Evolutionary conservation across 148 eudicot genomes (phyloP).

Genomic region (Pharnaceum exiguum): DNA sequence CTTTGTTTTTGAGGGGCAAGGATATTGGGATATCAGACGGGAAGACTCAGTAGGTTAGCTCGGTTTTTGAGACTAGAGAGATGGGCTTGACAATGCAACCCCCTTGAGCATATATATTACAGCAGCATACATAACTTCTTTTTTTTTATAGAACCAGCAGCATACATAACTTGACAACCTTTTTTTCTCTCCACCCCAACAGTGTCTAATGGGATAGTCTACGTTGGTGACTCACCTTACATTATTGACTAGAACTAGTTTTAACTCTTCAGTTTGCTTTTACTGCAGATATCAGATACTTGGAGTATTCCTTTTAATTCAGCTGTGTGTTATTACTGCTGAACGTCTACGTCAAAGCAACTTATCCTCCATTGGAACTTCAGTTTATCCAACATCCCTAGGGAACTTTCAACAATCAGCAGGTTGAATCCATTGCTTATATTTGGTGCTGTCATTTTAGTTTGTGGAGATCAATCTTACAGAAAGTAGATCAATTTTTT

Average conservation of each 20-base stretch:
- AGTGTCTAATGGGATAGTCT: background rate
- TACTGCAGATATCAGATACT: slow-evolving; percentile 90
- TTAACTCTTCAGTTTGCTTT: slow-evolving; percentile 5
- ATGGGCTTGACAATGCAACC: too few relatives aligned
- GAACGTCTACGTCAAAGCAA: slow-evolving; percentile 77
- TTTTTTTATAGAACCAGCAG: too few relatives aligned
- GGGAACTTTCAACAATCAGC: slow-evolving; percentile 60
- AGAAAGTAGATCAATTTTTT: background rate
- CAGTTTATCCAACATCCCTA: slow-evolving; percentile 54
- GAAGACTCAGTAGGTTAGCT: too few relatives aligned
- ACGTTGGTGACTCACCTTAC: too few relatives aligned
- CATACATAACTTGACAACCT: too few relatives aligned
- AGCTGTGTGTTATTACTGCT: slow-evolving; percentile 86
- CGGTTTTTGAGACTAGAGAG: too few relatives aligned
- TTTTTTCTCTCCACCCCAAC: too few relatives aligned
- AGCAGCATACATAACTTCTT: too few relatives aligned
- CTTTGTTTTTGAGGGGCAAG: too few relatives aligned
- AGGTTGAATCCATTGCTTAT: slow-evolving; percentile 35
- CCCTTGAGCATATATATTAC: too few relatives aligned
- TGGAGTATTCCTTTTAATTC: slow-evolving; percentile 86
- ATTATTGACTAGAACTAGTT: background rate
- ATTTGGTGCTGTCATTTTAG: background rate
- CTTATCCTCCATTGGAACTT: slow-evolving; percentile 62
- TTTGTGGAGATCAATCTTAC: background rate
- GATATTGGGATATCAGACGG: too few relatives aligned